These are phyloP conservation scores for Cutaneotrichosporon mucoides DNA, from an alignment of 1,284 basidiomycete genomes.

Conservation along the genomic window DNA sequence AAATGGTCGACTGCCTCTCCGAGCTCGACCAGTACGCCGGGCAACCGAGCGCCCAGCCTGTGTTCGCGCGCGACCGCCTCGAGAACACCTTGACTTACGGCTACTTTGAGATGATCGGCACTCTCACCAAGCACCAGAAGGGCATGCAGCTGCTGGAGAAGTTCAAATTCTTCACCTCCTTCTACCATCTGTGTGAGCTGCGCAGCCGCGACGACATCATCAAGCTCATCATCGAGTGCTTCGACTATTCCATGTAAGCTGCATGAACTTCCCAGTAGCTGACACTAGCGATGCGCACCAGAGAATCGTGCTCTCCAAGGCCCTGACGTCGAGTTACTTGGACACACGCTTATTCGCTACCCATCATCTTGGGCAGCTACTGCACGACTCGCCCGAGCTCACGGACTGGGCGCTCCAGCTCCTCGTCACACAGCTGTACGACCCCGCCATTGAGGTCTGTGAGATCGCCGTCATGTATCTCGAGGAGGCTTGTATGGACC, in stretches of 20 bases:
- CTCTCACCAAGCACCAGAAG: conserved; percentile 77
- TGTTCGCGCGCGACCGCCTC: conserved; percentile 81
- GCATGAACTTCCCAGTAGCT: neutral
- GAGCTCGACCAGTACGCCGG: conserved; percentile 73
- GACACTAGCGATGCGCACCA: conserved; percentile 77
- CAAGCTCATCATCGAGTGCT: conserved; percentile 81
- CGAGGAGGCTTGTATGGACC: conserved; percentile 81
- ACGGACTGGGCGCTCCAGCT: conserved; percentile 79
- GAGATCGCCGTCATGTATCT: conserved; percentile 83
- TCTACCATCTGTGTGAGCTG: conserved; percentile 90
- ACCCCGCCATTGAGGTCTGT: conserved; percentile 82
- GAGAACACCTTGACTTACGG: conserved; percentile 81
- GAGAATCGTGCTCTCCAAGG: conserved; percentile 85
- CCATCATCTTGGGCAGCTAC: conserved; percentile 72
- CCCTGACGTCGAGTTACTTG: conserved; percentile 85
- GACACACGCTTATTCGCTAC: conserved; percentile 87
- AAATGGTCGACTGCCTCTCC: conserved; percentile 81
- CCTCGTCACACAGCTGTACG: conserved; percentile 91
- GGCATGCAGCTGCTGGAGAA: conserved; percentile 90
- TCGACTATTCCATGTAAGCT: conserved; percentile 77
- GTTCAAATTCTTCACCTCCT: conserved; percentile 87
- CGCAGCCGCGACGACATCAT: conserved; percentile 87
- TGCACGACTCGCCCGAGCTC: conserved; percentile 54
- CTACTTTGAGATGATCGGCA: conserved; percentile 94
- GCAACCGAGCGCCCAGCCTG: conserved; percentile 57